Evolutionary conservation across 768 basidiomycete genomes (phyloP).

Genomic region (Lentinus tigrinus): DNA sequence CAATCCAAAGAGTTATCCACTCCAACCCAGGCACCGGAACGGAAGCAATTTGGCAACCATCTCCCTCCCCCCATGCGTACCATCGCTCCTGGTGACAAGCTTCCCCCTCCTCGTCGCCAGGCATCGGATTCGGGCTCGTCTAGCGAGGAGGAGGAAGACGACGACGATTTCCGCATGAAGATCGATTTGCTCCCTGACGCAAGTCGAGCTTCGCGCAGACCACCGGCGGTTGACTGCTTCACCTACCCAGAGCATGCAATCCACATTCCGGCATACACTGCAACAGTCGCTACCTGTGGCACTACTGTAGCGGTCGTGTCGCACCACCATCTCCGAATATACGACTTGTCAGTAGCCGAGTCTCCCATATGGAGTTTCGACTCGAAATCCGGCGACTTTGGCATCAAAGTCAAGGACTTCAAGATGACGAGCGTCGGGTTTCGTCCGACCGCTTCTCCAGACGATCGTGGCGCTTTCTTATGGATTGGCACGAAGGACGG

Average conservation of each 20-base stretch:
- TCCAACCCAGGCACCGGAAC: conserved; percentile 15
- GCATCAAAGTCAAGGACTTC: conserved; percentile 55
- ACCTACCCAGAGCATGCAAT: conserved; percentile 48
- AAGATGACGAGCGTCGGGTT: conserved; percentile 81
- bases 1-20: not conserved
- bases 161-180: conserved; percentile 46
- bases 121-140: conserved; percentile 35
- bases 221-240: conserved; percentile 34
- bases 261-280: conserved; percentile 51
- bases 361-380: conserved; percentile 52
- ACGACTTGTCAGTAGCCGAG: conserved; percentile 52
- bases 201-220: conserved; percentile 61
- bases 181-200: conserved; percentile 65
- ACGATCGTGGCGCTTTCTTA: conserved; percentile 57
- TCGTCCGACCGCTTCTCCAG: conserved; percentile 45
- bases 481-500: conserved; percentile 96
- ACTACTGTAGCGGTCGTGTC: conserved; percentile 57
- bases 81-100: conserved; percentile 66
- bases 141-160: conserved; percentile 51
- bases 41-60: conserved; percentile 26
- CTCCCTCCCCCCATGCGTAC: conserved; percentile 77
- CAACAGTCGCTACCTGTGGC: conserved; percentile 56
- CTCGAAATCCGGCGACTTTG: conserved; percentile 54
- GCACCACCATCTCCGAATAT: conserved; percentile 59
- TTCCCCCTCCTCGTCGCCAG: conserved; percentile 54